Evolutionary conservation across 495 filamentous ascomycete species (phyloP).

Genomic region (Hyaloscypha hepaticicola): DNA sequence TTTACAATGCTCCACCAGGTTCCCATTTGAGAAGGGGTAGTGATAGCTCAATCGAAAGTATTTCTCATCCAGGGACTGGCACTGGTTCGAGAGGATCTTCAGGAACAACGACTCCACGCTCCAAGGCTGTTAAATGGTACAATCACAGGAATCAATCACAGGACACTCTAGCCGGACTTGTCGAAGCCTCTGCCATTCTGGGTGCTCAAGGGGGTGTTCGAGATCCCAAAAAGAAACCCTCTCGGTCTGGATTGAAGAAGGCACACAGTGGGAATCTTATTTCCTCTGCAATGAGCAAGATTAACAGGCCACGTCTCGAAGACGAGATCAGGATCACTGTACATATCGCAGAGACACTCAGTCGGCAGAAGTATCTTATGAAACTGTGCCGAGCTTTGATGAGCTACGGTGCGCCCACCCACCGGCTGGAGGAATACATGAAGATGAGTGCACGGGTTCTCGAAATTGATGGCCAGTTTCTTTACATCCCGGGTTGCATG

Average conservation of each 20-base stretch:
- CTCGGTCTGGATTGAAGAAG: constrained; percentile 34
- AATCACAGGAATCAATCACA: constrained; percentile 53
- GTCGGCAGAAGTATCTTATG: constrained; percentile 79
- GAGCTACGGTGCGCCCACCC: constrained; percentile 77
- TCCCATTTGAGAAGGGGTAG: constrained; percentile 21
- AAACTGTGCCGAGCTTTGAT: constrained; percentile 86
- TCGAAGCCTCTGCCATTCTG: constrained; percentile 56
- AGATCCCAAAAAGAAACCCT: constrained; percentile 40
- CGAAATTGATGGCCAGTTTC: constrained; percentile 86
- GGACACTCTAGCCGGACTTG: constrained; percentile 51
- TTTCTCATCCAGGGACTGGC: neutral
- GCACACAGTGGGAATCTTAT: constrained; percentile 27
- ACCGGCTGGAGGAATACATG: constrained; percentile 80
- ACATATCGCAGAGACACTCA: constrained; percentile 82
- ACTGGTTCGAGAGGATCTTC: constrained; percentile 34
- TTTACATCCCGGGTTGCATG: constrained; percentile 95
- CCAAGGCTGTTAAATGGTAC: constrained; percentile 65
- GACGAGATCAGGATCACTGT: constrained; percentile 82
- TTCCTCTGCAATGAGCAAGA: constrained; percentile 42
- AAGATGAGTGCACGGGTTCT: constrained; percentile 85
- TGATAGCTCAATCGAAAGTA: constrained; percentile 11
- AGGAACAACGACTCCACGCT: constrained; percentile 56
- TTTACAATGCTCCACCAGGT: constrained; percentile 50
- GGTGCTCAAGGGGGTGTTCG: constrained; percentile 28
- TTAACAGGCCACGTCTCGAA: constrained; percentile 41